phyloP scores from a whole-genome alignment of 2,329 filamentous ascomycete species.

The Sclerotinia trifoliorum region DNA sequence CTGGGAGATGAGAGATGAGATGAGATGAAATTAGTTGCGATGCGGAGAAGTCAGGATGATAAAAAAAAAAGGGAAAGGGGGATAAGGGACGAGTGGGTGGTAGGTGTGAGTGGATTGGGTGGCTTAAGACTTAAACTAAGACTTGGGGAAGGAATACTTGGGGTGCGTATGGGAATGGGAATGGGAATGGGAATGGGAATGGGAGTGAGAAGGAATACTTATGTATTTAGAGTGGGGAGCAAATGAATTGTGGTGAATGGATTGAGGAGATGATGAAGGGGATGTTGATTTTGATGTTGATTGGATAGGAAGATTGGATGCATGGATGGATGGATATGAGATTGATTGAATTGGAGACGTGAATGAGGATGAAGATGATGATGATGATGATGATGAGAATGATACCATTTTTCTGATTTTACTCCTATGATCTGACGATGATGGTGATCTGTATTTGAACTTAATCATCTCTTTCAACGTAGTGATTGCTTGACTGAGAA shows the following conservation, averaged over 20 bases:
- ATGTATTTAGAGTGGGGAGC: constrained; percentile 14
- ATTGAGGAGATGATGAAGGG: background rate
- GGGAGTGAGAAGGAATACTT: background rate
- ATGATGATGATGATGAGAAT: background rate
- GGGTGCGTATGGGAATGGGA: background rate
- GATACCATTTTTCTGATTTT: constrained; percentile 2
- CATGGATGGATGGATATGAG: background rate
- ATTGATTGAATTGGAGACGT: background rate
- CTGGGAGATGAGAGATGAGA: background rate
- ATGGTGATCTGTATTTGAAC: background rate
- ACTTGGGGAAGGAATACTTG: background rate
- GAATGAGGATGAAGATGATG: background rate
- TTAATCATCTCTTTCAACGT: background rate
- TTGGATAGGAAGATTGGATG: background rate
- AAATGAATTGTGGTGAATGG: background rate
- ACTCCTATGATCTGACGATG: background rate
- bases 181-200: background rate
- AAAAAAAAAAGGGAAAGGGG: background rate
- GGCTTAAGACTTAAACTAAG: background rate
- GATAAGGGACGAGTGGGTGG: background rate
- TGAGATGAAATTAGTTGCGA: too few relatives aligned
- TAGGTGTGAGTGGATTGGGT: background rate
- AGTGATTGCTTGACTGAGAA: background rate
- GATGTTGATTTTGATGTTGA: background rate
- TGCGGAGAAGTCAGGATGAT: background rate